Base-by-base conservation (phyloP, 2,329 filamentous ascomycete species). In the Juglanconis sp. region DNA sequence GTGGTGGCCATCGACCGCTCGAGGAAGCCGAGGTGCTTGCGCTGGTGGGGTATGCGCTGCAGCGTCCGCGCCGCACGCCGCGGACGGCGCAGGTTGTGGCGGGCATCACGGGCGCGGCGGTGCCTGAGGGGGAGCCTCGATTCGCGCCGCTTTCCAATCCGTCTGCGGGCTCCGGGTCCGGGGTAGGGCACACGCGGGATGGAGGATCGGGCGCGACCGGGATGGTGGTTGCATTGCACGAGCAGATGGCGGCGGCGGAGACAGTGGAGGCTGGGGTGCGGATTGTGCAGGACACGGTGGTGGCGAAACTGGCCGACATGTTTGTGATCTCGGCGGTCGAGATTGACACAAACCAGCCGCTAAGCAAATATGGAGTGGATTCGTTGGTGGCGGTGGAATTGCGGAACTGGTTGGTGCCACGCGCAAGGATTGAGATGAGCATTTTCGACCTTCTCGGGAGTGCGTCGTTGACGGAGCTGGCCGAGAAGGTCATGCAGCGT, bases 261-360 rank as follows among this genome's bases (percentile, higher is more conserved):
- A 30, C 63, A 24, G 32, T 36, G 57, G 24, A 59, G 57, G 42
- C 46, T 49, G 47, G 17, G 49, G 51, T 30, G 61, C 54, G 11
- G 57, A 62, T 31, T 63, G 61, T 42, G 66, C 56, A 42, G 67
- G 50, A 56, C 61, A 66, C 53, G 17, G 46, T 51, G 31, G 62
- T 53, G 63, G 65, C 49, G 53, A 64, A 56, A 62, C 64, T 63
- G 56, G 67, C 46, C 61, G 66, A 57, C 61, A 59, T 35, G 59
- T 60, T 51, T 40, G 50, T 40, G 17, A 35, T 54, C 5, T 0
- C 76, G 76, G 52, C 36, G 10, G 36, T 24, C 35, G 77, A 80
- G 53, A 73, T 81, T n/a, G 77, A 81, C 62, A 67, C 71, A 38
- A 68, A 68, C 40, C 40, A 44, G 40, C 40, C 40, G 13, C 17